These are phyloP conservation scores for Clarireedia paspali DNA, from an alignment of 2,329 filamentous ascomycete species.

Conservation along the genomic window DNA sequence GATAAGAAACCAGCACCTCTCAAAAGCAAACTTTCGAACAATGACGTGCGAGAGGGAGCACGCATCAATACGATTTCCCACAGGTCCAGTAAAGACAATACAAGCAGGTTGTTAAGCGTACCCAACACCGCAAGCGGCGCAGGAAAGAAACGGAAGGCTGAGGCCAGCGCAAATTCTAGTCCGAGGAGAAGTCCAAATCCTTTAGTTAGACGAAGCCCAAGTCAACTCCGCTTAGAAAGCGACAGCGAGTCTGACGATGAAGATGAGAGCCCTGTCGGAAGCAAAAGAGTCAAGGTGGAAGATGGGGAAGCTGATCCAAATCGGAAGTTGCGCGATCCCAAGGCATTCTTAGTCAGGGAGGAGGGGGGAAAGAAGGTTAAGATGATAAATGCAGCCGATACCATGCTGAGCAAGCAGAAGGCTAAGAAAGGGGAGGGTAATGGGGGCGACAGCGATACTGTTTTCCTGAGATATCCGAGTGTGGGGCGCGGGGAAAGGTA, in stretches of 20 bases:
- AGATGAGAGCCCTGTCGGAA: not conserved
- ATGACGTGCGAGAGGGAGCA: not conserved
- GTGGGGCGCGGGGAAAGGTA: slow-evolving; percentile 60
- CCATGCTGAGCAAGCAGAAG: slow-evolving; percentile 40
- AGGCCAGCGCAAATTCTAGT: not conserved
- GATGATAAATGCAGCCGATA: slow-evolving; percentile 51
- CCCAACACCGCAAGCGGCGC: not conserved
- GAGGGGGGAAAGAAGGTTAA: slow-evolving; percentile 16
- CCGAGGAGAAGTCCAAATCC: not conserved
- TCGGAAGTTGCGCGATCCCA: slow-evolving; percentile 20
- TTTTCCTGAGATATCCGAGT: slow-evolving; percentile 81
- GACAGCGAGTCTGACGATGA: slow-evolving; percentile 7
- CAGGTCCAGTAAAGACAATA: not conserved
- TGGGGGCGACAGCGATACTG: slow-evolving; percentile 40
- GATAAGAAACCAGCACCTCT: not conserved
- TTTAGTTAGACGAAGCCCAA: not conserved
- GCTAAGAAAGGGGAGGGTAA: slow-evolving; percentile 41
- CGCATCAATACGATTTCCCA: not conserved
- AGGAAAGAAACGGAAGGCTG: slow-evolving; percentile 7
- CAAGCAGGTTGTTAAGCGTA: not conserved
- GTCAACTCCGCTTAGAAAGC: slow-evolving; percentile 1
- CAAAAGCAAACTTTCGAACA: not conserved
- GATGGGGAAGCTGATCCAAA: slow-evolving; percentile 17
- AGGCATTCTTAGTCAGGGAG: slow-evolving; percentile 20
- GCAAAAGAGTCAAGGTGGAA: slow-evolving; percentile 16